Percentiles rank a stretch among this genome's conserved stretches.
These are phyloP conservation scores for Globisporangium emineosum DNA, from an alignment of 352 stramenopile genomes.

Conservation along the genomic window DNA sequence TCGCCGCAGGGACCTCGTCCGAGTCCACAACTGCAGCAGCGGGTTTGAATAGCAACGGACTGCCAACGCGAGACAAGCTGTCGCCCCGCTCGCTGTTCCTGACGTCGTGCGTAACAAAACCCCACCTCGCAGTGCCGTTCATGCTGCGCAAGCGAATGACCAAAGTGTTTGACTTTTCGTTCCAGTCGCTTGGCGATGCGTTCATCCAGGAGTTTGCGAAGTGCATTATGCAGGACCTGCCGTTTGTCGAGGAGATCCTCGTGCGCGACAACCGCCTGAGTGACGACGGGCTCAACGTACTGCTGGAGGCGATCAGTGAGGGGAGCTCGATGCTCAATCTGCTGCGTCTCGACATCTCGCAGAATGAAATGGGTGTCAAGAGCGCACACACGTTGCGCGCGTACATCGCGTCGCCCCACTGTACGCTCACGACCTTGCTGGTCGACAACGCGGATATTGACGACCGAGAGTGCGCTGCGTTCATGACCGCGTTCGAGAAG, in stretches of 20 bases:
- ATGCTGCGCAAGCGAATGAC: conserved; percentile 56
- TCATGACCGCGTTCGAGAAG: conserved; percentile 80
- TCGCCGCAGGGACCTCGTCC: conserved; percentile 1
- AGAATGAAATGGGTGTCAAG: conserved; percentile 62
- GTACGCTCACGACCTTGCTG: conserved; percentile 59
- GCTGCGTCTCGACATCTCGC: conserved; percentile 59
- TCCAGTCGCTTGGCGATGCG: conserved; percentile 71
- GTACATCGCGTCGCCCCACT: conserved; percentile 55
- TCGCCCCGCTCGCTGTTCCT: conserved; percentile 68
- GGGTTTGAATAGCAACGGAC: conserved; percentile 16
- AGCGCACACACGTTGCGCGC: conserved; percentile 55
- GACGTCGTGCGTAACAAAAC: conserved; percentile 42
- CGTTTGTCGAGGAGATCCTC: conserved; percentile 75
- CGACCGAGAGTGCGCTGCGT: conserved; percentile 80
- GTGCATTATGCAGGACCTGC: conserved; percentile 50
- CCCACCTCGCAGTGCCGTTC: conserved; percentile 57
- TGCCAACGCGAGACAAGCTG: conserved; percentile 44
- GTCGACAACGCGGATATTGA: conserved; percentile 88
- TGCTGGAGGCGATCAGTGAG: conserved; percentile 55
- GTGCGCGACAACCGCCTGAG: conserved; percentile 87
- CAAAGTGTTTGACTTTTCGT: conserved; percentile 81
- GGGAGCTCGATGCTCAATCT: conserved; percentile 49
- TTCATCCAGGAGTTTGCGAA: conserved; percentile 66
- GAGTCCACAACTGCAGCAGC: background rate
- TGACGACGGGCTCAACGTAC: conserved; percentile 59